These are phyloP conservation scores for Suhomyces emberorum DNA, from an alignment of 805 yeast genomes.

Conservation along the genomic window DNA sequence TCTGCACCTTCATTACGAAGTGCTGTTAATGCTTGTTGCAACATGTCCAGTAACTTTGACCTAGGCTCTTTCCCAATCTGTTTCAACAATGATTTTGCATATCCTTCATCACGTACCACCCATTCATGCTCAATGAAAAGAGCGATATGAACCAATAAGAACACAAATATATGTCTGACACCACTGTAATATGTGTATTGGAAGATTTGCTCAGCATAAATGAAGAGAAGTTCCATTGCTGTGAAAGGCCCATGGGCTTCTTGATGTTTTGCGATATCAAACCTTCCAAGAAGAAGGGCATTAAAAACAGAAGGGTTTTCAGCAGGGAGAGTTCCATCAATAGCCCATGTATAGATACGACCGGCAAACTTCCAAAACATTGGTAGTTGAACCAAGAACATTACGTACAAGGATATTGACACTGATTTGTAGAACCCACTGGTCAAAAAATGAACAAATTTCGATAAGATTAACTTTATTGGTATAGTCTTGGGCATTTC, in stretches of 20 bases:
- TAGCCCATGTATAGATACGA: constrained; percentile 51
- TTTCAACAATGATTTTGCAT: constrained; percentile 52
- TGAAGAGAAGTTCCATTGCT: constrained; percentile 6
- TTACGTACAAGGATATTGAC: constrained; percentile 31
- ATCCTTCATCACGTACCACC: constrained; percentile 70
- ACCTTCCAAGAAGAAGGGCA: constrained; percentile 42
- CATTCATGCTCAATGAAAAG: constrained; percentile 63
- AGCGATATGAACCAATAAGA: constrained; percentile 42
- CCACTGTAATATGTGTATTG: constrained; percentile 37
- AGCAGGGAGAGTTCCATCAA: constrained; percentile 53
- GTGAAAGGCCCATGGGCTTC: constrained; percentile 7
- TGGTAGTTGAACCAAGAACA: constrained; percentile 52
- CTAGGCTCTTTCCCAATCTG: constrained; percentile 58
- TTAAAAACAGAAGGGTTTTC: constrained; percentile 24
- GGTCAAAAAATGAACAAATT: constrained; percentile 22
- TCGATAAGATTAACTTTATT: constrained; percentile 41
- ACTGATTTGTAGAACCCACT: constrained; percentile 14
- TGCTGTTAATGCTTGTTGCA: constrained; percentile 27
- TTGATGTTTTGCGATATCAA: constrained; percentile 11
- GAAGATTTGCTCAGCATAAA: constrained; percentile 22
- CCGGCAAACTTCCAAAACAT: constrained; percentile 54
- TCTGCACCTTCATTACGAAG: constrained; percentile 21
- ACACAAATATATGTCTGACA: constrained; percentile 35
- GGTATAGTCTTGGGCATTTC: constrained; percentile 69
- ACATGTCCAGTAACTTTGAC: constrained; percentile 37